These are phyloP conservation scores for Yamadazyma epiphylla DNA, from an alignment of 1,139 yeast species.

Conservation along the genomic window DNA sequence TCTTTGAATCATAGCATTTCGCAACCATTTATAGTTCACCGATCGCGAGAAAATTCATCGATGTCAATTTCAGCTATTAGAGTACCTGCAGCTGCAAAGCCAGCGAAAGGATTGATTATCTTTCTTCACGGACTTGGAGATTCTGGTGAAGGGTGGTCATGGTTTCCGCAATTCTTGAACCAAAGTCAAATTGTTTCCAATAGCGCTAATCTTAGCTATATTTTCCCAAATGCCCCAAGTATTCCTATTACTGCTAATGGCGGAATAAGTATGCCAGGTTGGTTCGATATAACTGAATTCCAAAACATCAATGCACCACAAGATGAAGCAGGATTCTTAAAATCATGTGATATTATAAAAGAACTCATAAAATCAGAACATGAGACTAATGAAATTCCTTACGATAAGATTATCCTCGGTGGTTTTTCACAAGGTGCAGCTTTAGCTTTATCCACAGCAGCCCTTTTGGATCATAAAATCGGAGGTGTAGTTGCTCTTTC, in stretches of 20 bases:
- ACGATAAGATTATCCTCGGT: constrained; percentile 76
- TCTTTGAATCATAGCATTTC: too few relatives aligned
- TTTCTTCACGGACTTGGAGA: constrained; percentile 93
- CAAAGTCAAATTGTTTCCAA: constrained; percentile 41
- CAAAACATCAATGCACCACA: constrained; percentile 46
- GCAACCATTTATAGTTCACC: too few relatives aligned
- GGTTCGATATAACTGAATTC: constrained; percentile 78
- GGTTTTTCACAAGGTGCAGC: constrained; percentile 98
- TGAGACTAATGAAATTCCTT: constrained; percentile 52
- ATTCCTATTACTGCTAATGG: constrained; percentile 66
- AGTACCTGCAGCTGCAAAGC: constrained; percentile 14
- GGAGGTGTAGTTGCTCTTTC: constrained; percentile 80
- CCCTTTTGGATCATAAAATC: constrained; percentile 50
- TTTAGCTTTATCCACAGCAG: constrained; percentile 55
- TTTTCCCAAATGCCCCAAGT: constrained; percentile 86
- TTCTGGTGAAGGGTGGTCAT: constrained; percentile 84
- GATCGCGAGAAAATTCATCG: too few relatives aligned
- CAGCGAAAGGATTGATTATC: constrained; percentile 48
- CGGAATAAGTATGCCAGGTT: constrained; percentile 71
- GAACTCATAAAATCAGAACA: constrained; percentile 60
- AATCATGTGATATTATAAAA: constrained; percentile 51
- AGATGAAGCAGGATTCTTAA: constrained; percentile 64
- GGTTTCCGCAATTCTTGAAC: constrained; percentile 53
- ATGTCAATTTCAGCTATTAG: constrained; percentile 19
- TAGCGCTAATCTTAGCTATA: constrained; percentile 62